Percentiles rank a stretch among this genome's conserved stretches.
phyloP scores from a whole-genome alignment of 176 grass and related monocot species.

The Oryza nivara region DNA sequence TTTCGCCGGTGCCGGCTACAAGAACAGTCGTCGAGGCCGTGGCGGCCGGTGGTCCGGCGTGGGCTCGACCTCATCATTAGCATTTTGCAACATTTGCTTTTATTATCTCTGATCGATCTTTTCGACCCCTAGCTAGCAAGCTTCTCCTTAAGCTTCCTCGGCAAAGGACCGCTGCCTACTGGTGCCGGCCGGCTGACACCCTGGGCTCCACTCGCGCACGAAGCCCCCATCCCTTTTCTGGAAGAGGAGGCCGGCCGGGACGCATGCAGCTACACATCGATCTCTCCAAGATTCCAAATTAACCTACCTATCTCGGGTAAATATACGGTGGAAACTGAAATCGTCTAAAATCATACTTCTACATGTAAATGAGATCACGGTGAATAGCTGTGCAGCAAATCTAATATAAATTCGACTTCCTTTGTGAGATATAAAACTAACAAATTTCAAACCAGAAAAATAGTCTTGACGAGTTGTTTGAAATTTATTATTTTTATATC shows the following conservation, averaged over 20 bases:
- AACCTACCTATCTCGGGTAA: no score
- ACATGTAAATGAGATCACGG: no score
- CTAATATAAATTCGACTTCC: no score
- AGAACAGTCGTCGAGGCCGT: conserved; percentile 21
- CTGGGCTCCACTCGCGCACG: conserved; percentile 36
- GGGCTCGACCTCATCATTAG: conserved; percentile 63
- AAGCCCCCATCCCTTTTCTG: neutral
- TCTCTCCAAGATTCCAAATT: neutral
- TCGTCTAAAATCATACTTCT: no score
- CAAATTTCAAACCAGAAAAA: no score
- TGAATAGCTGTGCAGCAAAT: no score
- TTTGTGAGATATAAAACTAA: no score
- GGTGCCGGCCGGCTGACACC: conserved; percentile 22
- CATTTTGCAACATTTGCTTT: conserved; percentile 12
- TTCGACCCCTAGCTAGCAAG: neutral
- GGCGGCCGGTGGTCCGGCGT: conserved; percentile 60
- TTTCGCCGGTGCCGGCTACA: conserved; percentile 12
- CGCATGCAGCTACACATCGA: neutral
- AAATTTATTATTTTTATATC: no score
- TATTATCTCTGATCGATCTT: conserved; percentile 8
- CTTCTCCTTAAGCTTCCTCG: conserved; percentile 32
- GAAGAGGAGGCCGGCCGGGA: neutral
- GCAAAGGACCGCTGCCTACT: conserved; percentile 22
- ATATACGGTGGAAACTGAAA: no score
- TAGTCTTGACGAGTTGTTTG: no score